These are phyloP conservation scores for Tieghemiomyces parasiticus DNA, from an alignment of 192 early-diverging fungal species.

Conservation along the genomic window DNA sequence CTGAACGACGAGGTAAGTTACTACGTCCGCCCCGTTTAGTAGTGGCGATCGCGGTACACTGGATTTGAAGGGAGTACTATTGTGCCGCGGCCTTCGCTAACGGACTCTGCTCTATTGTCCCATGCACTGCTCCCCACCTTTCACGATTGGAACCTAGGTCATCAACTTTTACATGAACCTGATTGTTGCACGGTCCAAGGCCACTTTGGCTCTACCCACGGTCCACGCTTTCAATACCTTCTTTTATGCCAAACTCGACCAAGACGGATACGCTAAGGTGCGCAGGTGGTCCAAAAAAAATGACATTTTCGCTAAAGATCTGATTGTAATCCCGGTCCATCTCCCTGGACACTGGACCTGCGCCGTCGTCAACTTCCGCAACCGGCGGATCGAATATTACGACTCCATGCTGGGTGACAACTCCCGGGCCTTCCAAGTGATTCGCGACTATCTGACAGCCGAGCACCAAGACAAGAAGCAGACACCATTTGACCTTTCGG, in stretches of 20 bases:
- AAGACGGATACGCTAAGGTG: constrained; percentile 56
- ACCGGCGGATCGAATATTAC: constrained; percentile 57
- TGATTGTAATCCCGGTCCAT: constrained; percentile 76
- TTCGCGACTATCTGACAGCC: constrained; percentile 50
- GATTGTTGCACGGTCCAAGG: constrained; percentile 46
- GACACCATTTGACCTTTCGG: constrained; percentile 33
- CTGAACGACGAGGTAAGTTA: constrained; percentile 84
- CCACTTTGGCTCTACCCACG: constrained; percentile 28
- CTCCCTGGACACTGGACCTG: constrained; percentile 62
- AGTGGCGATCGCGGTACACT: too few species aligned
- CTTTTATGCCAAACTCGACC: constrained; percentile 60
- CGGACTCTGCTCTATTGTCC: too few species aligned
- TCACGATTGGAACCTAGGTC: constrained; percentile 17
- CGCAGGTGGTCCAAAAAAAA: constrained; percentile 68
- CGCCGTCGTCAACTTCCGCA: constrained; percentile 39
- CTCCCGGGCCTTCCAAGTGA: constrained; percentile 24
- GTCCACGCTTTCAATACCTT: constrained; percentile 87
- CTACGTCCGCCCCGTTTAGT: too few species aligned
- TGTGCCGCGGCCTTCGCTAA: too few species aligned
- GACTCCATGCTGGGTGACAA: constrained; percentile 67
- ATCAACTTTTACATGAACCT: constrained; percentile 89
- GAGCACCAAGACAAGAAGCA: constrained; percentile 64
- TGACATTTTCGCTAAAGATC: constrained; percentile 50
- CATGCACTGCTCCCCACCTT: not conserved
- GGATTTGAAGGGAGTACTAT: too few species aligned